Evolutionary conservation across 2,329 filamentous ascomycete species (phyloP).

Genomic region (Sporothrix schenckii): DNA sequence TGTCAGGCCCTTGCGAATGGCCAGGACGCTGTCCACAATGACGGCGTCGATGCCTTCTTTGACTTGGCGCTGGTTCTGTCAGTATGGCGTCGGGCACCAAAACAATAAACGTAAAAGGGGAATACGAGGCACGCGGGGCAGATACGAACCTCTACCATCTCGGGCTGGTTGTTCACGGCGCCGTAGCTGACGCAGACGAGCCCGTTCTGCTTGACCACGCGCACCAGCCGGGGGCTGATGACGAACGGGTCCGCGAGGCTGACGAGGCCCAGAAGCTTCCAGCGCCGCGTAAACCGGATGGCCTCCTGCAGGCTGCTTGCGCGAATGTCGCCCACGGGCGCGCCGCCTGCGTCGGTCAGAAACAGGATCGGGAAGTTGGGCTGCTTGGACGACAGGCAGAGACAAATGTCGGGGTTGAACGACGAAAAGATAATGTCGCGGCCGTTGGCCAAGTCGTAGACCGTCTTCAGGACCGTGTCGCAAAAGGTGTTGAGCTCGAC

Average conservation of each 20-base stretch:
- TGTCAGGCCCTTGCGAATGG: conserved; percentile 87
- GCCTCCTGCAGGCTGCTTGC: conserved; percentile 93
- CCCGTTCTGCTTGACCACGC: conserved; percentile 90
- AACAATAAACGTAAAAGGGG: not conserved
- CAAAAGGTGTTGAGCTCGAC: conserved; percentile 96
- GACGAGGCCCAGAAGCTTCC: conserved; percentile 93
- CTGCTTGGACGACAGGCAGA: conserved; percentile 94
- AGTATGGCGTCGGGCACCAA: conserved; percentile 19
- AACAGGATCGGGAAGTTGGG: conserved; percentile 95
- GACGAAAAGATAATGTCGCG: conserved; percentile 97
- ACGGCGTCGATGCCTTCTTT: conserved; percentile 96
- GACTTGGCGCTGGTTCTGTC: conserved; percentile 69
- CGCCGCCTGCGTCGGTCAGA: conserved; percentile 84
- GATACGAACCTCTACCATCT: conserved; percentile 73
- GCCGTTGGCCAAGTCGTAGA: conserved; percentile 79
- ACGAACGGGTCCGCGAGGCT: conserved; percentile 86
- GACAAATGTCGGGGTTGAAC: conserved; percentile 96
- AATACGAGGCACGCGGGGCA: not conserved
- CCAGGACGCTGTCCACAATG: conserved; percentile 92
- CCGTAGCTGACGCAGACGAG: conserved; percentile 96
- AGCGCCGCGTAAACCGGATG: conserved; percentile 88
- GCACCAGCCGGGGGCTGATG: conserved; percentile 83
- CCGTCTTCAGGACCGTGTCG: conserved; percentile 85
- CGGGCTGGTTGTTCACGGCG: conserved; percentile 81
- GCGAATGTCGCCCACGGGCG: conserved; percentile 80